phyloP scores from a whole-genome alignment of 805 yeast genomes.

The Wickerhamiella qilinensis region DNA sequence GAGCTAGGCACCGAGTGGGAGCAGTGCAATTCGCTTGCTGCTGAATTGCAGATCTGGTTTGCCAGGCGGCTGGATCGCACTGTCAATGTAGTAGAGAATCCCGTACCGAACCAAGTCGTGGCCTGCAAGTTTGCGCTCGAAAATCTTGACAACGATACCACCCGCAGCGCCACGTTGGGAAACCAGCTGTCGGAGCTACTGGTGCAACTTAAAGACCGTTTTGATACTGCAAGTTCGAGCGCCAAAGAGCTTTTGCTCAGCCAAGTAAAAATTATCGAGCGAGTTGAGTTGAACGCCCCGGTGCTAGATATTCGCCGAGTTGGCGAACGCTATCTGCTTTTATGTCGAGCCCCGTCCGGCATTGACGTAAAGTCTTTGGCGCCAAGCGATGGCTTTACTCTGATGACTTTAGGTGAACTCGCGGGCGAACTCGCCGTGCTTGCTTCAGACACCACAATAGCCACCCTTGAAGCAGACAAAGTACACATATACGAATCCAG shows the following conservation, averaged over 20 bases:
- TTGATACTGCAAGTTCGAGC: background rate
- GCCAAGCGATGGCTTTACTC: too few relatives aligned
- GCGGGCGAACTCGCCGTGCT: background rate
- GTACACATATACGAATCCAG: background rate
- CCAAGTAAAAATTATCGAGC: background rate
- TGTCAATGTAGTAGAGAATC: background rate
- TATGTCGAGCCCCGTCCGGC: too few relatives aligned
- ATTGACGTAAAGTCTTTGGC: too few relatives aligned
- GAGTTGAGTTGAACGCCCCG: background rate
- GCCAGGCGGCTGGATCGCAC: conserved; percentile 3
- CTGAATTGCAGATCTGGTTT: conserved; percentile 1
- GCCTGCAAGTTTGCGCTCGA: conserved; percentile 2
- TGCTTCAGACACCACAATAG: background rate
- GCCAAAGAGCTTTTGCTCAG: background rate
- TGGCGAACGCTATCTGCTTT: background rate
- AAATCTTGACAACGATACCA: background rate
- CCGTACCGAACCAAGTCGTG: background rate
- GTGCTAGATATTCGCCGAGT: background rate
- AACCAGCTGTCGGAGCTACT: background rate
- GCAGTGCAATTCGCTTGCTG: conserved; percentile 1
- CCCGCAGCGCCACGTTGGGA: background rate
- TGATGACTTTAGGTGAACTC: too few relatives aligned
- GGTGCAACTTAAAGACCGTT: background rate
- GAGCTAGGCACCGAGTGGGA: background rate
- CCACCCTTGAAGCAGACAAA: background rate